A percentile compares a stretch with the other conserved stretches of the same genome.
Conservation (phyloP, 2,329 filamentous ascomycete species). For the Teratosphaeria destructans region DNA sequence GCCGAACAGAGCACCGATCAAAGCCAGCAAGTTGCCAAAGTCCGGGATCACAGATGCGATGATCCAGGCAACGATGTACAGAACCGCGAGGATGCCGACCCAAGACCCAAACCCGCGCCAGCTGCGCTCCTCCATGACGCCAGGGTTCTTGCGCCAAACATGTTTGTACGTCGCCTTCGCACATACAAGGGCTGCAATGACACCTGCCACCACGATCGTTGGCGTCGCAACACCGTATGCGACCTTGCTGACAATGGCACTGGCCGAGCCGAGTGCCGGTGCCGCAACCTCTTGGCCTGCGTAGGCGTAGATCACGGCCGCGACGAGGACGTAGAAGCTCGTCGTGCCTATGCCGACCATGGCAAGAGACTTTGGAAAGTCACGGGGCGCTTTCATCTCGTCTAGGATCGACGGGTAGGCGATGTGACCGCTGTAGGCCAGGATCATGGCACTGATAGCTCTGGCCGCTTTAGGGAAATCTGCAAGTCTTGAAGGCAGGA, state of each 20-base stretch:
- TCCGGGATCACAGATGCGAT: slow-evolving; percentile 60
- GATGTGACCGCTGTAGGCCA: slow-evolving; percentile 55
- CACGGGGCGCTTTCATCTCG: slow-evolving; percentile 51
- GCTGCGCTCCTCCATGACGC: slow-evolving; percentile 29
- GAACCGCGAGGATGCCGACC: slow-evolving; percentile 43
- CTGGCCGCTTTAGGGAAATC: slow-evolving; percentile 42
- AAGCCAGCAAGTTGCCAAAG: slow-evolving; percentile 56
- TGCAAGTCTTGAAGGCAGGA: slow-evolving; percentile 30
- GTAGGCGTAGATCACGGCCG: slow-evolving; percentile 56
- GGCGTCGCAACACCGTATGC: slow-evolving; percentile 61
- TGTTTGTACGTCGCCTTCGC: slow-evolving; percentile 56
- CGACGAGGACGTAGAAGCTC: slow-evolving; percentile 52
- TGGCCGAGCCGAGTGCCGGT: slow-evolving; percentile 55
- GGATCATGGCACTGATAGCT: slow-evolving; percentile 57
- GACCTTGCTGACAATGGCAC: slow-evolving; percentile 46
- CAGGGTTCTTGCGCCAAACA: slow-evolving; percentile 46
- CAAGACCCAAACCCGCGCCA: slow-evolving; percentile 43
- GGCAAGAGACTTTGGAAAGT: slow-evolving; percentile 53
- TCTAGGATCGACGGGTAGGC: slow-evolving; percentile 57
- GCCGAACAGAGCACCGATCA: slow-evolving; percentile 52
- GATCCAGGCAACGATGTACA: slow-evolving; percentile 55
- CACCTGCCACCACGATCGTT: slow-evolving; percentile 61
- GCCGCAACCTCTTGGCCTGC: slow-evolving; percentile 51
- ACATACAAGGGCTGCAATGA: slow-evolving; percentile 59
- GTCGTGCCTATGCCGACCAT: slow-evolving; percentile 51